phyloP scores from a whole-genome alignment of 129 eudicot genomes.

The Erigeron canadensis region DNA sequence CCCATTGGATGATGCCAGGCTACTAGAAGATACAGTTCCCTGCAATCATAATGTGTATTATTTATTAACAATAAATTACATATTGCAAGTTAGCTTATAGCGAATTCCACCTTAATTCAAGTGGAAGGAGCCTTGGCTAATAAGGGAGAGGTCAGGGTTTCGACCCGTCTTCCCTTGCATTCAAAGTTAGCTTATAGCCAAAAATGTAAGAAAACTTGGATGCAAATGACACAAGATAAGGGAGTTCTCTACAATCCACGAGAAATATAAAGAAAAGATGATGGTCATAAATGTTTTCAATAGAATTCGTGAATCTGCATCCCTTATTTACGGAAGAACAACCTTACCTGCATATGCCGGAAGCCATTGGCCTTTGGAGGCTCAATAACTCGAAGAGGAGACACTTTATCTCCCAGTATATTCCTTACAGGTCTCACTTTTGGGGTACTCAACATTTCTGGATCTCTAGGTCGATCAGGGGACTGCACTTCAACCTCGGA shows the following conservation, averaged over 20 bases:
- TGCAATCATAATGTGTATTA: conserved; percentile 28
- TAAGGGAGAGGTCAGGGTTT: too few species aligned
- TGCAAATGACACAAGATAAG: too few species aligned
- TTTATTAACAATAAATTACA: background rate
- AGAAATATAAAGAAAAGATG: too few species aligned
- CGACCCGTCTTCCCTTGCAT: too few species aligned
- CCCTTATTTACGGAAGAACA: background rate
- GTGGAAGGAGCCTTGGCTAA: too few species aligned
- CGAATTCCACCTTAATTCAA: too few species aligned
- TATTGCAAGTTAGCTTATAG: background rate
- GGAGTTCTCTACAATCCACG: too few species aligned
- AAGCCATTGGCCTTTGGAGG: conserved; percentile 72
- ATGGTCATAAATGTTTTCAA: too few species aligned
- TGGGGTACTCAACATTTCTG: conserved; percentile 62
- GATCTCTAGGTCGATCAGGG: conserved; percentile 65
- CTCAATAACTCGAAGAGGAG: conserved; percentile 87
- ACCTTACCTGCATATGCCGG: conserved; percentile 61
- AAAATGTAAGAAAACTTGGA: too few species aligned
- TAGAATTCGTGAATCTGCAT: too few species aligned
- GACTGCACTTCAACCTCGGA: conserved; percentile 59
- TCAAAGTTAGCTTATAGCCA: background rate
- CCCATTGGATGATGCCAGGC: conserved; percentile 82
- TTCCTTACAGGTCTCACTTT: conserved; percentile 90
- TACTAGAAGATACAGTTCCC: conserved; percentile 93
- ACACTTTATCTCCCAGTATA: conserved; percentile 78